These are phyloP conservation scores for Clitocybe nebularis DNA, from an alignment of 1,284 basidiomycete species.

Conservation along the genomic window DNA sequence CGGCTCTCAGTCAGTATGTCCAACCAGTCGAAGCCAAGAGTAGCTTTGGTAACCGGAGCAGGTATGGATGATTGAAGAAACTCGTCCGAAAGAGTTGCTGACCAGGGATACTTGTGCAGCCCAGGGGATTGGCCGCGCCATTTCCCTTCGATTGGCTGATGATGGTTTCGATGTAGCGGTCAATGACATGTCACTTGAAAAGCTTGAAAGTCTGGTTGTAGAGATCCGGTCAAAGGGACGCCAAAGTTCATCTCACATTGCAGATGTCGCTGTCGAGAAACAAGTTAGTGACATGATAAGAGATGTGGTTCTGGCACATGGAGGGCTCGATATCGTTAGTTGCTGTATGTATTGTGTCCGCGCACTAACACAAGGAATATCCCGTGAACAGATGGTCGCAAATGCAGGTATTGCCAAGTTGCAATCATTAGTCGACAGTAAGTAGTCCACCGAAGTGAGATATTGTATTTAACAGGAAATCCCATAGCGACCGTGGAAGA, in stretches of 20 bases:
- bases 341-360: neutral
- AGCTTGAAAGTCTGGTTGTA: slow-evolving; percentile 13
- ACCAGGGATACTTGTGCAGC: slow-evolving; percentile 4
- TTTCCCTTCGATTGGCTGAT: slow-evolving; percentile 18
- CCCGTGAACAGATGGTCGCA: slow-evolving; percentile 30
- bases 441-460: neutral
- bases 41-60: slow-evolving; percentile 17
- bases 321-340: slow-evolving; percentile 34
- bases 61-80: slow-evolving; percentile 2
- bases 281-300: slow-evolving; percentile 33
- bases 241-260: slow-evolving; percentile 20
- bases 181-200: slow-evolving; percentile 11
- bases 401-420: slow-evolving; percentile 29
- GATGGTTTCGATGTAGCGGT: slow-evolving; percentile 20
- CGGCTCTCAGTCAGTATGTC: no score
- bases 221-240: slow-evolving; percentile 24
- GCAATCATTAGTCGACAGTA: slow-evolving; percentile 25
- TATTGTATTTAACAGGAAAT: neutral
- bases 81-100: no score
- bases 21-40: no score
- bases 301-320: slow-evolving; percentile 25
- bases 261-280: slow-evolving; percentile 31
- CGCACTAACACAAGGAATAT: neutral
- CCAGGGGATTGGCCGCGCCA: slow-evolving; percentile 17
- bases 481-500: slow-evolving; percentile 16